Evolutionary conservation across 768 basidiomycete species (phyloP).

Genomic region (Boletus sensibilis): DNA sequence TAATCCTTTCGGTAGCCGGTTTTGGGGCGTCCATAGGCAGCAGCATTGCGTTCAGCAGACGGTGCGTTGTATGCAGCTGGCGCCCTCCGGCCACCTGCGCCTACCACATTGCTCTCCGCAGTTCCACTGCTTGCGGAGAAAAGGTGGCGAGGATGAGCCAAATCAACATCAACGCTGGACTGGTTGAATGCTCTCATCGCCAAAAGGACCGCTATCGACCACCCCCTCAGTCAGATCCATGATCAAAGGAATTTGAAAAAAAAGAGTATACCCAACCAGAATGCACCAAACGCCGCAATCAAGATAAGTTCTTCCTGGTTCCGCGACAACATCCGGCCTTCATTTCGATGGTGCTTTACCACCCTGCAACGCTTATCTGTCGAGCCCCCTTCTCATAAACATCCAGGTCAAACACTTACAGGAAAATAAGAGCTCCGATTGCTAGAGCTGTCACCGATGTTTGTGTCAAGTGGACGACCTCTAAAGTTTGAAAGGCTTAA

Average conservation of each 20-base stretch:
- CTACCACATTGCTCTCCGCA: conserved; percentile 35
- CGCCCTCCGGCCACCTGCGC: conserved; percentile 31
- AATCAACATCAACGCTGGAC: conserved; percentile 27
- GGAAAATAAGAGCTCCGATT: conserved; percentile 58
- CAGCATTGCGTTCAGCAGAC: conserved; percentile 31
- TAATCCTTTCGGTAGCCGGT: conserved; percentile 41
- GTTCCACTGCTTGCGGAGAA: conserved; percentile 36
- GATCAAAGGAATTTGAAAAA: neutral
- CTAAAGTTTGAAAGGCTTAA: conserved; percentile 34
- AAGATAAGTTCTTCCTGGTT: conserved; percentile 73
- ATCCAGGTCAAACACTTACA: conserved; percentile 45
- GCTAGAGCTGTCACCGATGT: conserved; percentile 71
- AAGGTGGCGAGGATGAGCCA: conserved; percentile 31
- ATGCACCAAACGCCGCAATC: conserved; percentile 68
- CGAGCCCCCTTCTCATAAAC: neutral
- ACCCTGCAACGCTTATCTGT: conserved; percentile 42
- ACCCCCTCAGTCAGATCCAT: conserved; percentile 3
- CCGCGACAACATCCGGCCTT: conserved; percentile 56
- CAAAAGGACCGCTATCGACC: conserved; percentile 39
- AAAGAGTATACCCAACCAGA: conserved; percentile 67
- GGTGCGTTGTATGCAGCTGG: conserved; percentile 21
- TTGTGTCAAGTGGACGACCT: conserved; percentile 66
- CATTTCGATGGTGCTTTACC: conserved; percentile 63
- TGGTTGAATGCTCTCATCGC: conserved; percentile 41
- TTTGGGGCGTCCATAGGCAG: conserved; percentile 29